Evolutionary conservation across 306 rosid species (phyloP).

Genomic region (Castanopsis chinensis): DNA sequence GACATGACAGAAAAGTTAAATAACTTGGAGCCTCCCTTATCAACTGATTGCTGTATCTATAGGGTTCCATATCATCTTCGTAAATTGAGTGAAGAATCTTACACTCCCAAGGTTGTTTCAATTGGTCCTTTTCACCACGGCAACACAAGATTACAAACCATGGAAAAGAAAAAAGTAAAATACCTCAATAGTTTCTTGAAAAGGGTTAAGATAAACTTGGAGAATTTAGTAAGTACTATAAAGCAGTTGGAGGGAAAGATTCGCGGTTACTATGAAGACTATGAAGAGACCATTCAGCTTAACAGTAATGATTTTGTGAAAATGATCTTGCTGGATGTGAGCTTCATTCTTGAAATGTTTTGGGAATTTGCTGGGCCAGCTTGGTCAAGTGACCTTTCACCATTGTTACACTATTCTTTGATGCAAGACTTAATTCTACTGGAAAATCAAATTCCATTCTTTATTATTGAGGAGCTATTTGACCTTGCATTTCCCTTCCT

Average conservation of each 20-base stretch:
- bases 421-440: neutral
- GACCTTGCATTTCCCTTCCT: neutral
- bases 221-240: neutral
- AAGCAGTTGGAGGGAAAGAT: neutral
- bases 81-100: constrained; percentile 22
- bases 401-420: neutral
- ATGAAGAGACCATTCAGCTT: constrained; percentile 1
- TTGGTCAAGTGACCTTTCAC: neutral
- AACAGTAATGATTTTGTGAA: constrained; percentile 16
- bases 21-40: neutral
- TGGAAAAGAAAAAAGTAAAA: constrained; percentile 25
- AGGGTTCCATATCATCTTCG: constrained; percentile 30
- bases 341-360: constrained; percentile 28
- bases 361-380: neutral
- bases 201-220: neutral
- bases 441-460: constrained; percentile 23
- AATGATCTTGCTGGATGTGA: constrained; percentile 23
- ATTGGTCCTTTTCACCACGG: constrained; percentile 35
- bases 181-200: constrained; percentile 6
- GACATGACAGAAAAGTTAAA: constrained; percentile 1
- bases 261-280: constrained; percentile 24
- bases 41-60: constrained; percentile 26
- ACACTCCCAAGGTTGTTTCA: constrained; percentile 39
- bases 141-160: constrained; percentile 10
- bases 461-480: neutral